A percentile compares a stretch with the other conserved stretches of the same genome.
Evolutionary conservation across 495 filamentous ascomycete genomes (phyloP).

Genomic region (Darksidea phi): DNA sequence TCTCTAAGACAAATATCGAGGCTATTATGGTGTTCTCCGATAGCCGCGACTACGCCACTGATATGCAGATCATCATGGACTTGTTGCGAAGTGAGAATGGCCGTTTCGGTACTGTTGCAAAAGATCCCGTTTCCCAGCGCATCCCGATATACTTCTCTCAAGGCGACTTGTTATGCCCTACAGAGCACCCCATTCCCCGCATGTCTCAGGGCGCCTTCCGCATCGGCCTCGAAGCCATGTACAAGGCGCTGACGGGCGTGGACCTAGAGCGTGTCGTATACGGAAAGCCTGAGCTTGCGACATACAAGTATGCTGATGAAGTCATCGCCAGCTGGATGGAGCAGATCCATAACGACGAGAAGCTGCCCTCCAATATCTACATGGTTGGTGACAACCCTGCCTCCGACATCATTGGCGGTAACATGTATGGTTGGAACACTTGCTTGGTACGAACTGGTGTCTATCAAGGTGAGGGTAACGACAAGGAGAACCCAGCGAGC

Average conservation of each 20-base stretch:
- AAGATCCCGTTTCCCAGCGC: slow-evolving; percentile 64
- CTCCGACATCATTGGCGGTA: slow-evolving; percentile 75
- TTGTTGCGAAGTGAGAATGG: slow-evolving; percentile 73
- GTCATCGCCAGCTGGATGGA: slow-evolving; percentile 75
- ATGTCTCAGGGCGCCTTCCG: slow-evolving; percentile 77
- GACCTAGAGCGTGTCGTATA: slow-evolving; percentile 82
- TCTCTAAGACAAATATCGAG: slow-evolving; percentile 69
- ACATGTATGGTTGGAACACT: slow-evolving; percentile 82
- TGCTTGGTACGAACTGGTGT: slow-evolving; percentile 65
- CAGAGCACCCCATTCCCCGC: slow-evolving; percentile 69
- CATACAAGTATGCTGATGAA: slow-evolving; percentile 79
- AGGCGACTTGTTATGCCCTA: slow-evolving; percentile 75
- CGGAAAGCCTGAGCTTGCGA: slow-evolving; percentile 76
- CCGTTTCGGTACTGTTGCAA: slow-evolving; percentile 62
- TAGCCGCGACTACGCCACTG: slow-evolving; percentile 78
- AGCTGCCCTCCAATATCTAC: slow-evolving; percentile 70
- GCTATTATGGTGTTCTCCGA: slow-evolving; percentile 82
- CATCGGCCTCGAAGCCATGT: slow-evolving; percentile 74
- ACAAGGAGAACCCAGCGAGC: slow-evolving; percentile 40
- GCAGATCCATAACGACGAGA: slow-evolving; percentile 68
- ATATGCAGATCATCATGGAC: slow-evolving; percentile 83
- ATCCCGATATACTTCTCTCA: slow-evolving; percentile 78
- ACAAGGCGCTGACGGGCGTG: slow-evolving; percentile 68
- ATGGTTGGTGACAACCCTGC: slow-evolving; percentile 82
- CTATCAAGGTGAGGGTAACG: slow-evolving; percentile 52